Evolutionary conservation across 2,329 filamentous ascomycete genomes (phyloP), one percentile per base, ranked within the genome.

Genomic region (Thielaviopsis euricoi): DNA sequence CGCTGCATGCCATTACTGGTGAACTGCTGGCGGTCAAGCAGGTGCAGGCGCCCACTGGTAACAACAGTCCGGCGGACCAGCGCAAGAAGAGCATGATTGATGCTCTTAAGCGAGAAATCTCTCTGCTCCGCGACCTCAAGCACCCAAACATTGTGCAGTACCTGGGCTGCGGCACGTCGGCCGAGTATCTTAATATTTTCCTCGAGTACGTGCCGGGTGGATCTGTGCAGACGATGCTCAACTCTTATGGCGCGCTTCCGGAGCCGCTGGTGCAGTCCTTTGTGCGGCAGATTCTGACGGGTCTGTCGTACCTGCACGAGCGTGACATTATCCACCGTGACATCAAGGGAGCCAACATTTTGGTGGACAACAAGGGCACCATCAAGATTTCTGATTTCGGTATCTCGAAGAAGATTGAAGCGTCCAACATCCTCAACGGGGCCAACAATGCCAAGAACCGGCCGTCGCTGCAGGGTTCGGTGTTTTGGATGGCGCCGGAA

Each of bases 381-480:
- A 95, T 98, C 73, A 98, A 98, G 74, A 98, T 98, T 63, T 97
- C 91, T 9, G 93, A 98, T 76, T 98, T 98, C 65, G 93, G 93
- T 67, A 97, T 98, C 68, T 94, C 87, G 61, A 98, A 98, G 77
- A 94, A 95, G 69, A 86, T 97, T 48, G 91, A 97, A 71, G 89
- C 89, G 15, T 85, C 88, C 59, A 93, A 90, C 61, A 81, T 96
- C 51, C 81, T 95, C 52, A 82, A 70, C 66, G 84, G 76, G 64
- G 84, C 75, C 66, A 80, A 77, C 66, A 83, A 82, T 70, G 82
- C 79, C 70, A 83, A 82, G 68, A 77, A 86, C 66, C 76, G 82
- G 5, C 82, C 83, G 2, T 97, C 91, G 1, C 80, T 98, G 3
- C 93, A 98, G 70, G 93, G 93, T 15, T 96, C 89, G 25, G 93